Evolutionary conservation across 495 filamentous ascomycete genomes (phyloP).

Genomic region (Hyaloscypha hepaticicola): DNA sequence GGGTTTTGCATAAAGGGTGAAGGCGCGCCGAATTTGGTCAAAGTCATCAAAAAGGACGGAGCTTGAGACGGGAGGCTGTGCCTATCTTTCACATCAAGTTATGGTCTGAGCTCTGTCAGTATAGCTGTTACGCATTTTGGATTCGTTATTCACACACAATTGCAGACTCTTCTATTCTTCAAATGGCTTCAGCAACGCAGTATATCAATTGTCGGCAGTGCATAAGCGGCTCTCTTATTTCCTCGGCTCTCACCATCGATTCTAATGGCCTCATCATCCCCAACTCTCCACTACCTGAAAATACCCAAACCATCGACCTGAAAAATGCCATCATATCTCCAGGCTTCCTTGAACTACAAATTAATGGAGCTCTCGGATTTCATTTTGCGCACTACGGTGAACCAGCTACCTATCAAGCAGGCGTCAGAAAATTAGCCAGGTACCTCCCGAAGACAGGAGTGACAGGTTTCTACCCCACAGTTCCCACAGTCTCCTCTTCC

Average conservation of each 20-base stretch:
- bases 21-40: background rate
- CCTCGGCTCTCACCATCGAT: slow-evolving; percentile 38
- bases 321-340: slow-evolving; percentile 59
- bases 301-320: slow-evolving; percentile 52
- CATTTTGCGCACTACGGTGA: slow-evolving; percentile 61
- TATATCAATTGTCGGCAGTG: slow-evolving; percentile 45
- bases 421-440: slow-evolving; percentile 53
- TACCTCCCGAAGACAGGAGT: slow-evolving; percentile 60
- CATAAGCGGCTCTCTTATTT: slow-evolving; percentile 40
- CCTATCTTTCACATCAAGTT: background rate
- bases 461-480: slow-evolving; percentile 52
- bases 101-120: background rate
- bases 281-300: slow-evolving; percentile 30
- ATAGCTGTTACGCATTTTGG: background rate
- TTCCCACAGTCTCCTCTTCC: slow-evolving; percentile 60
- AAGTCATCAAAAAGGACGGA: background rate
- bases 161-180: background rate
- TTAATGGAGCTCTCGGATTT: slow-evolving; percentile 65
- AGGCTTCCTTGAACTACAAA: slow-evolving; percentile 64
- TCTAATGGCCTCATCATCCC: slow-evolving; percentile 40
- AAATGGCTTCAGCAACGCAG: slow-evolving; percentile 23
- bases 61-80: background rate
- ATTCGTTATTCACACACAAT: background rate
- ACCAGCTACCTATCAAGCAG: slow-evolving; percentile 52
- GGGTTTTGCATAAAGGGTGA: too few species aligned